Base-by-base conservation (phyloP, 441 rosid genomes). In the Populus tomentosa region DNA sequence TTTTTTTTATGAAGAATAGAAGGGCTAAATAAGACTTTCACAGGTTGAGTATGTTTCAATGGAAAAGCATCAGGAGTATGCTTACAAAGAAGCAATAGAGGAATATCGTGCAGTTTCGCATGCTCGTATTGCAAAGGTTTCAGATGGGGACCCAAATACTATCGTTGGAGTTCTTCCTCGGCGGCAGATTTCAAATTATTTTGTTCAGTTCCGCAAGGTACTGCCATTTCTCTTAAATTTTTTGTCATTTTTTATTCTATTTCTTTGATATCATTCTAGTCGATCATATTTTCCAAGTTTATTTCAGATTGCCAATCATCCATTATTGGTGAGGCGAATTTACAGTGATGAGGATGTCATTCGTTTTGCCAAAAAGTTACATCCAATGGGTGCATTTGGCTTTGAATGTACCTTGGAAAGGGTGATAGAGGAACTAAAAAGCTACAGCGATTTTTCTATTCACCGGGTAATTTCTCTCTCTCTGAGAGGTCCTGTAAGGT, bases 161-260 rank as follows among this genome's bases (percentile, higher is more conserved):
- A 72, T 89, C 64, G 82, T 85, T 79, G 83, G 87, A 73, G 80
- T 88, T 80, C 92, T 96, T 80, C 98, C 98, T 56, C 84, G 79
- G 73, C 93, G 97, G 77, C 99, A 94, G 76, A 92, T 94, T 75
- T 92, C 98, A 68, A 96, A 94, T 82, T 94, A 91, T 78, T 96
- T 96, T 85, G 83, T 94, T 82, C 97, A 96, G 90, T 94, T 96
- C 59, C 94, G 97, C 28, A 96, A 94, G 98, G 98, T 96, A 77
- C 53, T 74, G 11, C 35, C 36, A 7, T 70, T 67, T 67, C 62
- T 63, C 11, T 24, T 70, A 26, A 68, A 9, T 26, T 26, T 59
- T 42, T 65, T 24, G 67, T 74, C 75, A 3, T 38, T 66, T 38
- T 66, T 6, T 70, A 46, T 56, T 75, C 16, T 26, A 13, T 9